phyloP scores from a whole-genome alignment of 2,329 filamentous ascomycete genomes.

The Ceratocystis colombiana region DNA sequence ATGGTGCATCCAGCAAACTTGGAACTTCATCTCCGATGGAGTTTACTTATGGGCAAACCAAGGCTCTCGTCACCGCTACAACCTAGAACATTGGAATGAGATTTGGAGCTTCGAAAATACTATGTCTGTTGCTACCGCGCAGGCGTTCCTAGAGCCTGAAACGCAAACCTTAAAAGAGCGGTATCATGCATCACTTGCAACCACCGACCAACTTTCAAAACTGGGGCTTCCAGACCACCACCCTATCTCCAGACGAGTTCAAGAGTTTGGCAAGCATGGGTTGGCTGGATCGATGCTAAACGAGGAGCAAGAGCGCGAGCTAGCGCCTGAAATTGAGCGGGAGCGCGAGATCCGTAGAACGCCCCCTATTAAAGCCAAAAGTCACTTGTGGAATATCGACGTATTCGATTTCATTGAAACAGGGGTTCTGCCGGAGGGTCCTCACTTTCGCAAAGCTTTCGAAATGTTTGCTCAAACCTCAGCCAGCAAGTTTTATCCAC shows the following conservation, averaged over 20 bases:
- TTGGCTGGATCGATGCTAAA: conserved; percentile 35
- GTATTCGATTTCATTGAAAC: conserved; percentile 35
- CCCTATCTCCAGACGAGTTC: conserved; percentile 11
- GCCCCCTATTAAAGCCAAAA: conserved; percentile 32
- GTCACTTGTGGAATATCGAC: conserved; percentile 38
- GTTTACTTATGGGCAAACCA: conserved; percentile 53
- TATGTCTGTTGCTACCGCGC: conserved; percentile 31
- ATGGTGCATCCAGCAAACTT: conserved; percentile 53
- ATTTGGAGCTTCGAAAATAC: neutral
- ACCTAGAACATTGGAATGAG: conserved; percentile 33
- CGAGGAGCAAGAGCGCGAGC: conserved; percentile 61
- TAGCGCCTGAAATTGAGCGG: conserved; percentile 53
- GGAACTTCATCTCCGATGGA: conserved; percentile 38
- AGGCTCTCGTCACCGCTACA: conserved; percentile 42
- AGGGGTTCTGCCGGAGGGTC: conserved; percentile 32
- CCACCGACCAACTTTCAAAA: too few relatives aligned
- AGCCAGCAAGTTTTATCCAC: neutral
- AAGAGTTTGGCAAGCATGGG: neutral
- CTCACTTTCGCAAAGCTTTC: conserved; percentile 42
- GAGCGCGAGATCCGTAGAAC: conserved; percentile 48
- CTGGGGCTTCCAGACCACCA: conserved; percentile 6
- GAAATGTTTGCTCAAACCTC: conserved; percentile 25
- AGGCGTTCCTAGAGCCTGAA: conserved; percentile 47
- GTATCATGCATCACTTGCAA: conserved; percentile 37
- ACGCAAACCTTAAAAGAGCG: conserved; percentile 42